Evolutionary conservation across 257 asterid species (phyloP).

Genomic region (Solanum dulcamara): DNA sequence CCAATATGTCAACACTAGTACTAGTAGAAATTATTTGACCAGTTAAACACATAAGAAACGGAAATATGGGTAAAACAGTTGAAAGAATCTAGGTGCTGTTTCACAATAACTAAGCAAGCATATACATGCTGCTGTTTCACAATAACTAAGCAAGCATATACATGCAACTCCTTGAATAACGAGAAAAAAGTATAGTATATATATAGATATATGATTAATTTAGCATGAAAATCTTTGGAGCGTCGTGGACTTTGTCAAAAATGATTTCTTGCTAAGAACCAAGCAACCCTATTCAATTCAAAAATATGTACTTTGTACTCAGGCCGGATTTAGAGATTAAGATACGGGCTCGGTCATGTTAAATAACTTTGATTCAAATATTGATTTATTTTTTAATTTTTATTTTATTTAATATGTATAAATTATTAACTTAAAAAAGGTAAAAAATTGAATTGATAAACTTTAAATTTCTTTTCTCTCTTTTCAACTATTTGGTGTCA

Average conservation of each 20-base stretch:
- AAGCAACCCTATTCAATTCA: conserved; percentile 6
- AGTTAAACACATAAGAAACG: neutral
- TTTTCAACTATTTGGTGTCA: neutral
- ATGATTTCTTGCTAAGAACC: conserved; percentile 23
- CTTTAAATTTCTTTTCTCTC: neutral
- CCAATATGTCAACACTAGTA: neutral
- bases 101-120: conserved; percentile 5
- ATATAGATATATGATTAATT: neutral
- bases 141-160: conserved; percentile 6
- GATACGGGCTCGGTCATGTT: neutral
- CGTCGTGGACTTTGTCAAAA: neutral
- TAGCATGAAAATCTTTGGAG: conserved; percentile 3
- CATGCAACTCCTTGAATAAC: conserved; percentile 10
- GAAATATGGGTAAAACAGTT: conserved; percentile 10
- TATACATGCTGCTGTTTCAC: conserved; percentile 17
- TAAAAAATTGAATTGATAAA: too few relatives aligned
- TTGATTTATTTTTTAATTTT: neutral
- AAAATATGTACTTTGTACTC: neutral
- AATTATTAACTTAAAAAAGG: neutral
- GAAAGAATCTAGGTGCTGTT: conserved; percentile 18
- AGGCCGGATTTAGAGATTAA: neutral
- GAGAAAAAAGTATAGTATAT: neutral
- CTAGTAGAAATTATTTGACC: neutral
- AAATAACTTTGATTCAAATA: neutral
- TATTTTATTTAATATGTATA: neutral